Evolutionary conservation across 257 asterid species (phyloP).

Genomic region (Thymus mandschuricus): DNA sequence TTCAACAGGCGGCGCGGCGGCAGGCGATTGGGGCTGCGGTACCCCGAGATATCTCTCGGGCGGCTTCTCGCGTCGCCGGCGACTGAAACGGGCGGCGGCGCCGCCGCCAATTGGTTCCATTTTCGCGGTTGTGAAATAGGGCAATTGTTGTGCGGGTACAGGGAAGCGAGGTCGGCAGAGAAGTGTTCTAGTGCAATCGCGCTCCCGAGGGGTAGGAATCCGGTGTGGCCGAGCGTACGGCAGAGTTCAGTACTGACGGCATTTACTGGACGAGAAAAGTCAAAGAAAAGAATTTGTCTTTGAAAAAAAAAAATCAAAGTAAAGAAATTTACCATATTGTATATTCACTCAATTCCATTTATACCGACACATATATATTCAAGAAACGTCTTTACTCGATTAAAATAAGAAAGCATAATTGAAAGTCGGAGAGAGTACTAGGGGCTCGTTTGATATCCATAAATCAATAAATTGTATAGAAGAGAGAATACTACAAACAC

Average conservation of each 20-base stretch:
- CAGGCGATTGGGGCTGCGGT: constrained; percentile 34
- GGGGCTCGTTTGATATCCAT: too few species aligned
- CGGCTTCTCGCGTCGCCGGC: constrained; percentile 34
- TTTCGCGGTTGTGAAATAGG: constrained; percentile 15
- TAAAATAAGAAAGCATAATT: too few species aligned
- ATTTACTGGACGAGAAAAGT: constrained; percentile 10
- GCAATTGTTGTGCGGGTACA: background rate
- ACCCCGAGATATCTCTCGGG: constrained; percentile 44
- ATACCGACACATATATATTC: too few species aligned
- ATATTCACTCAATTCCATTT: too few species aligned
- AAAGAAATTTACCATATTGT: too few species aligned
- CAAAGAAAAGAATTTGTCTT: constrained; percentile 6
- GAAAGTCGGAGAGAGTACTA: too few species aligned
- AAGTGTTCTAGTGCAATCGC: background rate
- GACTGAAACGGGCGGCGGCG: constrained; percentile 37
- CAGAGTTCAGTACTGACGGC: background rate
- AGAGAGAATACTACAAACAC: background rate
- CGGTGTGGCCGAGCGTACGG: constrained; percentile 28
- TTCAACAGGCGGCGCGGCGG: constrained; percentile 44
- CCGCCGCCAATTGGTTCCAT: constrained; percentile 45
- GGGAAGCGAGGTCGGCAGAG: constrained; percentile 10
- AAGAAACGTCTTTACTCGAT: too few species aligned
- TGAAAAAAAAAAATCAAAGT: too few species aligned
- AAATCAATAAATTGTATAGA: background rate
- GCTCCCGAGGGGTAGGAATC: constrained; percentile 42